Evolutionary conservation across 257 asterid species (phyloP), one percentile per base, ranked within the genome.

Genomic region (Orobanche coerulescens): DNA sequence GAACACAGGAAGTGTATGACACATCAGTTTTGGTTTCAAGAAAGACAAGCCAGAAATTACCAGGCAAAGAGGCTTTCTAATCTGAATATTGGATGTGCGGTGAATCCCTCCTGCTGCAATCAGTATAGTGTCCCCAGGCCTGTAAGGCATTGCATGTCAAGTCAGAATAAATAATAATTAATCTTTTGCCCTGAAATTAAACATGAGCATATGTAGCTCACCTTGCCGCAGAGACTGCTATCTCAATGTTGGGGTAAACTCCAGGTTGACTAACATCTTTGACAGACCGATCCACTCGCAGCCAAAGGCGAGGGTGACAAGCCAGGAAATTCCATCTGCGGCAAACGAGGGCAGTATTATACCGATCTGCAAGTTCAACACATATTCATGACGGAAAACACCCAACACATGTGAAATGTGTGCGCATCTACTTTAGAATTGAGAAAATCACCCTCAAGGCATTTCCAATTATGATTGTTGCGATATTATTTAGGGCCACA

Each of bases 301-400:
- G 74, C 98, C 97, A 92, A 66, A 86, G 94, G 56, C 73, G 89
- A 65, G 98, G 98, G 64, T 92, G 95, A 75, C 95, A 92, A 18
- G 98, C 98, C 73, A 92, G 79, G 84, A 92, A 88, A 52, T 70
- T 82, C 98, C 98, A 92, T 92, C 97, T 88, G 95, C 83, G 88
- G 97, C 98, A 88, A 84, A 92, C 95, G 88, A 88, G 95, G 85
- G 98, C 98, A 71, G 98, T 79, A 87, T 88, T 88, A 86, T 89
- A 80, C 86, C 97, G 87, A 89, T 92, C 98, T 92, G 98, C 96
- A 84, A 82, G 77, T 88, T 82, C 96, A 82, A 74, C 73, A 79
- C 51, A 80, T 82, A 52, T 56, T 71, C 60, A 68, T 87, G 81
- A 81, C 78, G 73, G 78, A 56, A 77, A 19, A 73, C 70, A 61